Evolutionary conservation across 805 yeast species (phyloP).

Genomic region (Ogataea paradorogensis): DNA sequence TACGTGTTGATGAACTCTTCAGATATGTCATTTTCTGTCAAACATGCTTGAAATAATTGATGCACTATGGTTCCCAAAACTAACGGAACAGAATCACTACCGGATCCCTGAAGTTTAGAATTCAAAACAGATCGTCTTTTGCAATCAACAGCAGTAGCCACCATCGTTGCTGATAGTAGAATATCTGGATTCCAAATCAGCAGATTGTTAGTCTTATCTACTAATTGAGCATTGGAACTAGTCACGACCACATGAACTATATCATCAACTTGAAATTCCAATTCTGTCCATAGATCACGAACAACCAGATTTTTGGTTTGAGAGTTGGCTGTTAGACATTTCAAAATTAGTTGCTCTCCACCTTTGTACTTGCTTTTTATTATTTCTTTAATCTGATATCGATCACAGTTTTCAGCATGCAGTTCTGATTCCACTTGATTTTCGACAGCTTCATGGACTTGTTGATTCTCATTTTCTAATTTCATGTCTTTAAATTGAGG

Average conservation of each 20-base stretch:
- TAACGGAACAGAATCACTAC: constrained; percentile 61
- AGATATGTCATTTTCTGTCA: constrained; percentile 38
- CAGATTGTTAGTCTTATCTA: constrained; percentile 58
- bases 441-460: constrained; percentile 12
- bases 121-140: constrained; percentile 65
- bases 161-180: constrained; percentile 74
- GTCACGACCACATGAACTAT: constrained; percentile 60
- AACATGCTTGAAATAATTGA: constrained; percentile 62
- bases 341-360: constrained; percentile 51
- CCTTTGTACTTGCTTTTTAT: constrained; percentile 32
- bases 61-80: constrained; percentile 85
- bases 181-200: constrained; percentile 82
- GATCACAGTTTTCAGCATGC: constrained; percentile 42
- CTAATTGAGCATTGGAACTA: constrained; percentile 35
- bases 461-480: constrained; percentile 14
- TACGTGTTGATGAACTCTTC: constrained; percentile 36
- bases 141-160: constrained; percentile 75
- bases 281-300: constrained; percentile 57
- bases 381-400: constrained; percentile 44
- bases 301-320: constrained; percentile 43
- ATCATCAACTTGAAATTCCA: constrained; percentile 50
- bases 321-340: constrained; percentile 43
- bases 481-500: constrained; percentile 22
- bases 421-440: constrained; percentile 42
- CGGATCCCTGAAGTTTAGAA: constrained; percentile 56